Conservation (phyloP, 345 rosid species). For the Salix purpurea region DNA sequence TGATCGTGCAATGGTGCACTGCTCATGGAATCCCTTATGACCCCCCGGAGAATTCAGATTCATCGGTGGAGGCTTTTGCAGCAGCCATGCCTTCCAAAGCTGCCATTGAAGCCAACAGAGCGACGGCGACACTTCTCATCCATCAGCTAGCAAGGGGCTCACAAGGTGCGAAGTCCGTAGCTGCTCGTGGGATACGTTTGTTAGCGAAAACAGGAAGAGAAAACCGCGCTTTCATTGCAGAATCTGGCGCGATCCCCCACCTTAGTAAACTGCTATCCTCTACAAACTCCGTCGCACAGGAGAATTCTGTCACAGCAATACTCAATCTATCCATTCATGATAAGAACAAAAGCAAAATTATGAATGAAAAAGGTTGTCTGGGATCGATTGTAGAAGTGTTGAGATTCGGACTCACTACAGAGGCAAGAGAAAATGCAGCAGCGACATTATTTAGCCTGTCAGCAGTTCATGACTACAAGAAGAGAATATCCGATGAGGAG, state of each 20-base stretch:
- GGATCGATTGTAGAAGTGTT: constrained; percentile 65
- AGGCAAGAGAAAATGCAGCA: constrained; percentile 90
- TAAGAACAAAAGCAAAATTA: constrained; percentile 72
- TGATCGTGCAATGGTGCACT: constrained; percentile 58
- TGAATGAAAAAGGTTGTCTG: constrained; percentile 74
- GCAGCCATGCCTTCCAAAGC: constrained; percentile 65
- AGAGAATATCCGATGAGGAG: constrained; percentile 60
- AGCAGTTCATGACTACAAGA: constrained; percentile 88
- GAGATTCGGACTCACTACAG: constrained; percentile 66
- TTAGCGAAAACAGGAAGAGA: constrained; percentile 86
- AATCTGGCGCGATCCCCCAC: constrained; percentile 57
- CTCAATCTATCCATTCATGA: constrained; percentile 54
- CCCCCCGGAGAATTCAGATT: constrained; percentile 44
- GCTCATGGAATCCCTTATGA: constrained; percentile 68
- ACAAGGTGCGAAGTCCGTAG: constrained; percentile 56
- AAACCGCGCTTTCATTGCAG: constrained; percentile 78
- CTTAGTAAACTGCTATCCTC: too few relatives aligned
- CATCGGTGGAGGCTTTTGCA: constrained; percentile 49
- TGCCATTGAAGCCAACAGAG: constrained; percentile 74
- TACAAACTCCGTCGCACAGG: too few relatives aligned
- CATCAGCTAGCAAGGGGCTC: constrained; percentile 61
- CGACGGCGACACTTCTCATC: constrained; percentile 66
- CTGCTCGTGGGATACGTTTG: constrained; percentile 76
- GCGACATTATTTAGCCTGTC: constrained; percentile 91
- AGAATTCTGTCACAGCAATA: too few relatives aligned